Percentiles rank a stretch among this genome's conserved stretches.
These are phyloP conservation scores for Glaciozyma antarctica DNA, from an alignment of 768 basidiomycete genomes.

Conservation along the genomic window DNA sequence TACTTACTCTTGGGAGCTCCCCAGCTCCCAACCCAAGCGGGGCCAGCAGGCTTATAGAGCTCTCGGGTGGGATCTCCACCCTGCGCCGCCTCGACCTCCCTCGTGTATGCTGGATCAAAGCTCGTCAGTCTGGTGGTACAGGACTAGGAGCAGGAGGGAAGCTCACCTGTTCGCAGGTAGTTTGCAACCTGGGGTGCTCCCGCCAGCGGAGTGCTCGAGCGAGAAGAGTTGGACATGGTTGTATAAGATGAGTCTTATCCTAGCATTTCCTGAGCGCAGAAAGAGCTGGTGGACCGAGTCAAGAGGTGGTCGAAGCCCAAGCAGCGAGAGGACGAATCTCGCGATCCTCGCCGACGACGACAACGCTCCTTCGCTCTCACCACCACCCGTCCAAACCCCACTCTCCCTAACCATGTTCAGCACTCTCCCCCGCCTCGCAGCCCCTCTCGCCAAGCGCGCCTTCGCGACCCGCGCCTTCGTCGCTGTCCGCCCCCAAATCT, in stretches of 20 bases:
- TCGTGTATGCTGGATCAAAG: constrained; percentile 9
- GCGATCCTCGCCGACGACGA: not conserved
- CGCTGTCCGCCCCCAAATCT: not conserved
- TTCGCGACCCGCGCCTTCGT: not conserved
- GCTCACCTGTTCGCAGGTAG: not conserved
- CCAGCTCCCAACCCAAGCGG: constrained; percentile 11
- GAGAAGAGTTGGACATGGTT: constrained; percentile 1
- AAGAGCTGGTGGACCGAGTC: not conserved
- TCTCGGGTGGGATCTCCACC: constrained; percentile 1
- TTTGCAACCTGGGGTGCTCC: not conserved
- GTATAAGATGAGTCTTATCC: not conserved
- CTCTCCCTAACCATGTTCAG: constrained; percentile 23
- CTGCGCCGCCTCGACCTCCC: constrained; percentile 12
- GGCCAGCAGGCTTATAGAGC: constrained; percentile 15
- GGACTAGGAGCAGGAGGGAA: no score
- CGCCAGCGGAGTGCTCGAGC: not conserved
- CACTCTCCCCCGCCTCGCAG: constrained; percentile 6
- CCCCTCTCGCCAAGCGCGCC: constrained; percentile 10
- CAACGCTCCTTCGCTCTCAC: not conserved
- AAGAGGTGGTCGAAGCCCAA: not conserved
- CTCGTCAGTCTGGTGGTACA: not conserved
- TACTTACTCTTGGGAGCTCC: constrained; percentile 15
- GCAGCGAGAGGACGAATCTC: not conserved
- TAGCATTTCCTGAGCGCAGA: not conserved
- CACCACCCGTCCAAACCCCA: not conserved